Evolutionary conservation across 1,284 basidiomycete genomes (phyloP).

Genomic region (Cutaneotrichosporon mucoides): DNA sequence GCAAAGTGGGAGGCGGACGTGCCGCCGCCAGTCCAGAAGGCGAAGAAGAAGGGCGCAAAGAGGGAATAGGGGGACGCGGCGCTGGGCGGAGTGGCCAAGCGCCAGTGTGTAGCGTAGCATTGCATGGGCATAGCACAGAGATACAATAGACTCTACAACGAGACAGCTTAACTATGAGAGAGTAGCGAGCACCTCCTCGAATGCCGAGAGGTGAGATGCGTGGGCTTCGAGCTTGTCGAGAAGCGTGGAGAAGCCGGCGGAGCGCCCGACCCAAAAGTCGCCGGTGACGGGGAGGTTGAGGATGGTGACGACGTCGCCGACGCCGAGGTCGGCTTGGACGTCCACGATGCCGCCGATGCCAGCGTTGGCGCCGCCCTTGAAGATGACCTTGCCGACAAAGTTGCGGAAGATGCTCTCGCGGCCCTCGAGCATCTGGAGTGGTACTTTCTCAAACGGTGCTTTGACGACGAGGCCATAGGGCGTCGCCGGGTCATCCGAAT

Average conservation of each 20-base stretch:
- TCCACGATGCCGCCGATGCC: conserved; percentile 44
- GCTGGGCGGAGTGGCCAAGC: neutral
- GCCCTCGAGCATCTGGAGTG: conserved; percentile 42
- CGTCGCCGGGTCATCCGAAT: conserved; percentile 13
- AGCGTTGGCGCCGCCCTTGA: conserved; percentile 46
- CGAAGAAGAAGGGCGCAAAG: conserved; percentile 14
- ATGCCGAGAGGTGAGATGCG: too few relatives aligned
- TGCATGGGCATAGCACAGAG: too few relatives aligned
- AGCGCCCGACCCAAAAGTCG: conserved; percentile 34
- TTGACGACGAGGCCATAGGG: conserved; percentile 31
- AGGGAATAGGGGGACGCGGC: conserved; percentile 2
- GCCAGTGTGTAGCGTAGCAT: neutral
- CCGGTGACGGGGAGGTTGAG: conserved; percentile 40
- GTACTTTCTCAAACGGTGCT: conserved; percentile 40
- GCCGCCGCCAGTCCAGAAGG: conserved; percentile 9
- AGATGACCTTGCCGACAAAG: conserved; percentile 47
- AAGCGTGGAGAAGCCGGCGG: neutral
- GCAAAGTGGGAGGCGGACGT: conserved; percentile 13
- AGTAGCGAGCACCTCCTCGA: too few relatives aligned
- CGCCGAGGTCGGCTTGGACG: conserved; percentile 29
- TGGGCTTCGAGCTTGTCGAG: too few relatives aligned
- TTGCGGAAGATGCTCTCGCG: conserved; percentile 38
- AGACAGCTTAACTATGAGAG: too few relatives aligned
- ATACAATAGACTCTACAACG: too few relatives aligned
- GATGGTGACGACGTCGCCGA: conserved; percentile 29